These are phyloP conservation scores for Hypoxylon sp. DNA, from an alignment of 2,329 filamentous ascomycete species.

Conservation along the genomic window DNA sequence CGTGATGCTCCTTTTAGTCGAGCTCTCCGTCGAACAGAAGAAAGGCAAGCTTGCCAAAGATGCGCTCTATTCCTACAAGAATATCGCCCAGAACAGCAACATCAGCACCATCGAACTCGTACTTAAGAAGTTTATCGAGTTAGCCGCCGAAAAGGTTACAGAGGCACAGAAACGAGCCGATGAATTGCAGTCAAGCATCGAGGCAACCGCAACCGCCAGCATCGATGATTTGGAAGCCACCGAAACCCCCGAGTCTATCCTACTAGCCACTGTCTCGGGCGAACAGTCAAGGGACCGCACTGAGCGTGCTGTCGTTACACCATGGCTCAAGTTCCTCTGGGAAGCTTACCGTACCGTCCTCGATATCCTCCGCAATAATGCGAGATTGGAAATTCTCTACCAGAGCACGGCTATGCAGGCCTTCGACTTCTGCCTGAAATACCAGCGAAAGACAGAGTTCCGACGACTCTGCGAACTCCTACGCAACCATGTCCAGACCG, in stretches of 20 bases:
- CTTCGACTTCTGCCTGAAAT: conserved; percentile 98
- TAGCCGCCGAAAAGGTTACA: conserved; percentile 95
- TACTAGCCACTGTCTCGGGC: conserved; percentile 96
- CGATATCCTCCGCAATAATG: conserved; percentile 99
- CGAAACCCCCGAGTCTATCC: conserved; percentile 97
- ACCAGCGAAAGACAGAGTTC: conserved; percentile 99
- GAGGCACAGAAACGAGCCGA: conserved; percentile 96
- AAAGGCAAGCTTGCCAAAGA: conserved; percentile 99
- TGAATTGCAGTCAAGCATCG: conserved; percentile 89
- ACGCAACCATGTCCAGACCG: conserved; percentile 98
- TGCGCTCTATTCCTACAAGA: conserved; percentile 99
- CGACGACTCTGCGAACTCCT: conserved; percentile 97
- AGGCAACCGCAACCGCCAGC: conserved; percentile 79
- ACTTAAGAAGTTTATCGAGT: conserved; percentile 96
- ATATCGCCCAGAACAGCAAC: conserved; percentile 99
- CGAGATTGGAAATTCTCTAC: conserved; percentile 96
- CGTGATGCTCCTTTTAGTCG: conserved; percentile 97
- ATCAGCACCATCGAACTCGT: conserved; percentile 98
- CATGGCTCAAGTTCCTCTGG: conserved; percentile 99
- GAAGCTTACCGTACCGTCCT: conserved; percentile 98
- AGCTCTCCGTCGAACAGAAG: conserved; percentile 95
- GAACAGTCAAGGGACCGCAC: conserved; percentile 98
- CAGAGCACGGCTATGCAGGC: conserved; percentile 98
- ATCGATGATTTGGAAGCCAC: conserved; percentile 96
- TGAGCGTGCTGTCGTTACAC: conserved; percentile 96